Evolutionary conservation across 768 basidiomycete species (phyloP), one percentile per base, ranked within the genome.

Genomic region (Suillus weaverae): DNA sequence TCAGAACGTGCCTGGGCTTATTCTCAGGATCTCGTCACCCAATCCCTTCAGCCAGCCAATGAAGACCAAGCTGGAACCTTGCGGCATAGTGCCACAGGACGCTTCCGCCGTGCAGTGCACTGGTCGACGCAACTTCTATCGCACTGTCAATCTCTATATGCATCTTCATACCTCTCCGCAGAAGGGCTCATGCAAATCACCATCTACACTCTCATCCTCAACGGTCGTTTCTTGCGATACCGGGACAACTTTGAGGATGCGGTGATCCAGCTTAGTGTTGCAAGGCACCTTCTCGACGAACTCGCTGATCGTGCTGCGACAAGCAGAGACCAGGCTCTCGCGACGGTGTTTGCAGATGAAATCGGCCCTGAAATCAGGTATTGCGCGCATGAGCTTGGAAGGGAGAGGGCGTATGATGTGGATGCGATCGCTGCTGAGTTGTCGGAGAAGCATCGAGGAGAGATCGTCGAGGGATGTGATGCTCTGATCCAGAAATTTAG

Each of bases 1-100:
- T 86, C 94, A 10, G 97, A 99, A 74, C 88, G 97, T 51, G 92
- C 94, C 36, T 95, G 95, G 89, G 88, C 92, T 1, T 88, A 95
- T 76, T 89, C 95, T 5, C 93, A 96, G 74, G 92, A 93, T 61
- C 86, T 96, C 51, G 74, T 80, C 26, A 73, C 82, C 3, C 78
- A 83, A 55, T 79, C 88, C 22, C 72, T 82, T n/a, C 76, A 82
- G 60, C 83, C 85, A 60, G 79, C 80, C 22, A 86, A 86, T 70
- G 75, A 82, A 54, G 79, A 80, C 26, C 81, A 81, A 16, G 81
- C 88, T 18, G 80, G 83, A 35, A 77, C 88, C 18, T 80, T 91
- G 65, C 85, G 90, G 51, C 89, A 90, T 70, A 88, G 85, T 67
- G 87, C 90, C n/a, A 87, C 90, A 6, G 87, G 89, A 41, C 87